Evolutionary conservation across 768 basidiomycete species (phyloP).

Genomic region (Trametes coccinea): DNA sequence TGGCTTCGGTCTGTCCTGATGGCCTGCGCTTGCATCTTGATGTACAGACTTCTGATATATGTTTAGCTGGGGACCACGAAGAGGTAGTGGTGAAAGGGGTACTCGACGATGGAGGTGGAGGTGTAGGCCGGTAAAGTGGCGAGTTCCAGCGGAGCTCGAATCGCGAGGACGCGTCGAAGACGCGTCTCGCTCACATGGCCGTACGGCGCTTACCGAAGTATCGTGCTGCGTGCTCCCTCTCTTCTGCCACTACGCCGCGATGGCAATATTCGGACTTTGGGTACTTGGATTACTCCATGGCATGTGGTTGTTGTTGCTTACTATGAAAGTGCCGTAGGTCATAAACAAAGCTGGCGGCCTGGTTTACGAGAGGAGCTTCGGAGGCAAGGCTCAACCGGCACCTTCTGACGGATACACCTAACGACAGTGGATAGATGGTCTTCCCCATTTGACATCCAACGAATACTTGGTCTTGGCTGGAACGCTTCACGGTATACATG

Average conservation of each 20-base stretch:
- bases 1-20: constrained; percentile 29
- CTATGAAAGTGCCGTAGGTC: constrained; percentile 50
- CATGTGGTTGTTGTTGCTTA: background rate
- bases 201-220: background rate
- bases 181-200: constrained; percentile 28
- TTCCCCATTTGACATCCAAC: constrained; percentile 87
- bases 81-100: too few species aligned
- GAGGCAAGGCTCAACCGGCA: constrained; percentile 51
- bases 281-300: constrained; percentile 38
- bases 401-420: background rate
- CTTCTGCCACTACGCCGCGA: constrained; percentile 30
- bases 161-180: constrained; percentile 19
- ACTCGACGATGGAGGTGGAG: too few species aligned
- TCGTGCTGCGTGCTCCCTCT: background rate
- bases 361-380: constrained; percentile 90
- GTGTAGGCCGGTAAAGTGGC: background rate
- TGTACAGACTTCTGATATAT: background rate
- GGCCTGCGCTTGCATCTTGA: constrained; percentile 43
- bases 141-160: constrained; percentile 18
- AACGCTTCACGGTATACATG: constrained; percentile 96
- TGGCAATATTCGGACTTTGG: constrained; percentile 85
- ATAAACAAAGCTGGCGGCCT: constrained; percentile 99
- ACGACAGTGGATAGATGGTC: constrained; percentile 64
- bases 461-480: constrained; percentile 96
- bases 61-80: too few species aligned